Conservation (phyloP, 2,329 filamentous ascomycete species). For the Xylaria sp. region DNA sequence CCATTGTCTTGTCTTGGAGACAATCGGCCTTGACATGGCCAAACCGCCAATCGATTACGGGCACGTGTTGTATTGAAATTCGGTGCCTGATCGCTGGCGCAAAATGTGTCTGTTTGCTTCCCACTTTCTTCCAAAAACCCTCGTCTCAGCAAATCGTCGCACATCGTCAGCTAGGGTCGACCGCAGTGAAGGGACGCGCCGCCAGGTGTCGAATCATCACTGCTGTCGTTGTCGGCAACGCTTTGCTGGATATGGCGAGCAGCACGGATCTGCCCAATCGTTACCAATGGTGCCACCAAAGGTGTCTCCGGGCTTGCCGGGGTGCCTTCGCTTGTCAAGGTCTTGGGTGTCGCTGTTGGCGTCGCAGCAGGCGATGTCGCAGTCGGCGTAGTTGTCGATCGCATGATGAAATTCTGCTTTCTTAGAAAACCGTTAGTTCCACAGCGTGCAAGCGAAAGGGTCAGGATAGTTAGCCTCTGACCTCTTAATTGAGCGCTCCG, state of each 20-base stretch:
- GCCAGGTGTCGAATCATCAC: slow-evolving; percentile 18
- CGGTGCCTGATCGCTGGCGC: too few relatives aligned
- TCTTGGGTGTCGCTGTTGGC: too few relatives aligned
- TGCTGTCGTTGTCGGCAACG: slow-evolving; percentile 17
- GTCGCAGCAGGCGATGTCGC: too few relatives aligned
- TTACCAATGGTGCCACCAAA: neutral
- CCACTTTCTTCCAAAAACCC: neutral
- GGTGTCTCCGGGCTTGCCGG: too few relatives aligned
- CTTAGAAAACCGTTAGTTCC: slow-evolving; percentile 21
- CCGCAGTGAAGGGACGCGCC: slow-evolving; percentile 9
- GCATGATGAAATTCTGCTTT: slow-evolving; percentile 6
- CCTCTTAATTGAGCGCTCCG: slow-evolving; percentile 47
- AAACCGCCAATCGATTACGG: too few relatives aligned
- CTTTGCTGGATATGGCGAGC: slow-evolving; percentile 6
- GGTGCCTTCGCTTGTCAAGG: too few relatives aligned
- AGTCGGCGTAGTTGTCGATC: neutral
- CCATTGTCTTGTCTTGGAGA: too few relatives aligned
- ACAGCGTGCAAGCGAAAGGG: slow-evolving; percentile 35
- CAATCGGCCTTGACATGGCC: too few relatives aligned
- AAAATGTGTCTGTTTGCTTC: too few relatives aligned
- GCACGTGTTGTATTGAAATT: too few relatives aligned
- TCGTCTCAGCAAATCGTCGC: neutral
- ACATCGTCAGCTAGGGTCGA: neutral
- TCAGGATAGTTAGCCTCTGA: slow-evolving; percentile 41
- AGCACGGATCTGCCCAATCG: slow-evolving; percentile 11